Percentiles rank a stretch among this genome's conserved stretches.
Conservation (phyloP, 192 early-diverging fungal genomes). For the Coemansia pectinata region DNA sequence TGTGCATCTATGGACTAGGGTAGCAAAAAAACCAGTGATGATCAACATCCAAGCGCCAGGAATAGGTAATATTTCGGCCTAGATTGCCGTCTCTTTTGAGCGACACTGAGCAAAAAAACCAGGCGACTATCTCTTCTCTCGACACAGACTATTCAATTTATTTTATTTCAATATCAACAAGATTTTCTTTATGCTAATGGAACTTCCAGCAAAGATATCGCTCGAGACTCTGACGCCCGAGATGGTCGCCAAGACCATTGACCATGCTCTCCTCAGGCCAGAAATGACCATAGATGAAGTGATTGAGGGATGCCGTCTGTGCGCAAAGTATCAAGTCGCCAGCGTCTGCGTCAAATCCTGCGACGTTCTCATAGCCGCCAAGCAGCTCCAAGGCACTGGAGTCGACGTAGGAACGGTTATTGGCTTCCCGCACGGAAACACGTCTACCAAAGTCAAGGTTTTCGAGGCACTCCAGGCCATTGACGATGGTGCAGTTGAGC, state of each 20-base stretch:
- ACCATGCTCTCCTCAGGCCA: constrained; percentile 61
- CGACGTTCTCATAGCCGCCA: constrained; percentile 56
- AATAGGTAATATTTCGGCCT: background rate
- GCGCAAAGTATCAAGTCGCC: constrained; percentile 53
- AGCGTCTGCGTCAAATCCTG: constrained; percentile 67
- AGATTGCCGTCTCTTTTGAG: background rate
- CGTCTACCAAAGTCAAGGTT: constrained; percentile 55
- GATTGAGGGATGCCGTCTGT: constrained; percentile 55
- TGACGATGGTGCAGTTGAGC: constrained; percentile 61
- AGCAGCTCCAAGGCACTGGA: constrained; percentile 35
- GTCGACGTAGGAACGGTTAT: constrained; percentile 64
- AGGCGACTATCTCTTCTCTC: background rate
- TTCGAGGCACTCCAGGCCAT: constrained; percentile 58
- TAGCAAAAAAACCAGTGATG: background rate
- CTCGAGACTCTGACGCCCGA: constrained; percentile 56
- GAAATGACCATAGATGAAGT: constrained; percentile 60
- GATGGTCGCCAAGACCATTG: constrained; percentile 59
- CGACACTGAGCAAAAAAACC: background rate
- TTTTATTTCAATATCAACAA: background rate
- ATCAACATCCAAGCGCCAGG: background rate
- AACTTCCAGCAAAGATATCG: constrained; percentile 19
- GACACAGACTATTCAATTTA: background rate
- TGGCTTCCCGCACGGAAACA: constrained; percentile 63
- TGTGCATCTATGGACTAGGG: constrained; percentile 2
- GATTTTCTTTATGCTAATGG: background rate